phyloP scores from a whole-genome alignment of 2,329 filamentous ascomycete species.

The Xylaria multiplex region DNA sequence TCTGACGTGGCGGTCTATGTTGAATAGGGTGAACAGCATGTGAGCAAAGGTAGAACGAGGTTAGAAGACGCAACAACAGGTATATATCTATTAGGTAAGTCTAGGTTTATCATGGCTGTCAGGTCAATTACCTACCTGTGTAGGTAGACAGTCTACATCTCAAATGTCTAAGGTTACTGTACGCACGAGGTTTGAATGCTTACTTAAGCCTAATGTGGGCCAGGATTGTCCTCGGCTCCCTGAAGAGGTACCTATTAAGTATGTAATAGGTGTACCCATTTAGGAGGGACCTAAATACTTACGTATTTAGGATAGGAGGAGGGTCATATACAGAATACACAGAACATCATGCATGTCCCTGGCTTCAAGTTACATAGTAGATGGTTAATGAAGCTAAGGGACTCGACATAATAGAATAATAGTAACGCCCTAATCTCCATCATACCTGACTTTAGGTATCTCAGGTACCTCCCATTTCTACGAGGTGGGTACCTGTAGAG shows the following conservation, averaged over 20 bases:
- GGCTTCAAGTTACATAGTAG: too few species aligned
- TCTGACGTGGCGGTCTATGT: slow-evolving; percentile 31
- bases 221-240: too few species aligned
- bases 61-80: slow-evolving; percentile 6
- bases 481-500: too few species aligned
- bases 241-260: background rate
- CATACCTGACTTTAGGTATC: too few species aligned
- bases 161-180: background rate
- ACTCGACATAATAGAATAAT: too few species aligned
- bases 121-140: background rate
- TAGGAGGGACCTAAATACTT: background rate
- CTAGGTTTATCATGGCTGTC: slow-evolving; percentile 1
- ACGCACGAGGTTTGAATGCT: slow-evolving; percentile 11
- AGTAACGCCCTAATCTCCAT: too few species aligned
- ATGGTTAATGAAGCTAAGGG: too few species aligned
- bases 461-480: too few species aligned
- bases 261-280: too few species aligned
- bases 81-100: background rate
- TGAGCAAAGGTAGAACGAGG: slow-evolving; percentile 24
- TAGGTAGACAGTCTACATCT: background rate
- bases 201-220: slow-evolving; percentile 21
- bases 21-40: slow-evolving; percentile 30
- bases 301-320: background rate
- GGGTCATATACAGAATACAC: too few species aligned
- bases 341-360: too few species aligned